These are phyloP conservation scores for Elsinoe arachidis DNA, from an alignment of 2,329 filamentous ascomycete species.

Conservation along the genomic window DNA sequence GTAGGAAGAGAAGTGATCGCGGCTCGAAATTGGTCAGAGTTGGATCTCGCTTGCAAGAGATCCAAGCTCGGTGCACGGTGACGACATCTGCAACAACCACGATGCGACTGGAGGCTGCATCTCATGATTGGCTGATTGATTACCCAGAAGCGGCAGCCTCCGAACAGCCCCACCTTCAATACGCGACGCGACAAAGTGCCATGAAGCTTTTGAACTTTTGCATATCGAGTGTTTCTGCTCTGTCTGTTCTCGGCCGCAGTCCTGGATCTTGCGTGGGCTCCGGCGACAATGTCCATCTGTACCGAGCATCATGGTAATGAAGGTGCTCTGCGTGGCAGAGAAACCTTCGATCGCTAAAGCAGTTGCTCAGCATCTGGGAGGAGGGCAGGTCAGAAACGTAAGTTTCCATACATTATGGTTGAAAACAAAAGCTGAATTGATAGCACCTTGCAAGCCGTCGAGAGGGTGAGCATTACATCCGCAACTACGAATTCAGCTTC, in stretches of 20 bases:
- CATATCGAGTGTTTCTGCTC: too few species aligned
- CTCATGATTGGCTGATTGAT: too few species aligned
- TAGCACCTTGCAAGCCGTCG: neutral
- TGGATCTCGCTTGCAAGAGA: neutral
- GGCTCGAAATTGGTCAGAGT: neutral
- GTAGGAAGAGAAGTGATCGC: neutral
- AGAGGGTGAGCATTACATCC: conserved; percentile 59
- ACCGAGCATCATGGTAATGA: conserved; percentile 33
- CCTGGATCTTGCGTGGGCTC: neutral
- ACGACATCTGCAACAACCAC: conserved; percentile 8
- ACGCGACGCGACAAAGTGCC: too few species aligned
- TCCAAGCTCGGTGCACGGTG: conserved; percentile 3
- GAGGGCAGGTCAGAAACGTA: conserved; percentile 62
- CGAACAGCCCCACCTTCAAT: too few species aligned
- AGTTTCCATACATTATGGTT: neutral
- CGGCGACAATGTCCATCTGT: neutral
- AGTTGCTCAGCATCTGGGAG: conserved; percentile 80
- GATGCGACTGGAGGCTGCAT: too few species aligned
- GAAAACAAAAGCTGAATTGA: neutral
- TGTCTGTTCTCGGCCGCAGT: neutral
- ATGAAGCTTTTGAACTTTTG: too few species aligned
- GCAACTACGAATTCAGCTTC: conserved; percentile 90
- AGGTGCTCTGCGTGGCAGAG: conserved; percentile 68
- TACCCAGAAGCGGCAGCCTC: too few species aligned
- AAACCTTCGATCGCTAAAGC: conserved; percentile 95